Evolutionary conservation across 148 eudicot species (phyloP).

Genomic region (Limonium bicolor): DNA sequence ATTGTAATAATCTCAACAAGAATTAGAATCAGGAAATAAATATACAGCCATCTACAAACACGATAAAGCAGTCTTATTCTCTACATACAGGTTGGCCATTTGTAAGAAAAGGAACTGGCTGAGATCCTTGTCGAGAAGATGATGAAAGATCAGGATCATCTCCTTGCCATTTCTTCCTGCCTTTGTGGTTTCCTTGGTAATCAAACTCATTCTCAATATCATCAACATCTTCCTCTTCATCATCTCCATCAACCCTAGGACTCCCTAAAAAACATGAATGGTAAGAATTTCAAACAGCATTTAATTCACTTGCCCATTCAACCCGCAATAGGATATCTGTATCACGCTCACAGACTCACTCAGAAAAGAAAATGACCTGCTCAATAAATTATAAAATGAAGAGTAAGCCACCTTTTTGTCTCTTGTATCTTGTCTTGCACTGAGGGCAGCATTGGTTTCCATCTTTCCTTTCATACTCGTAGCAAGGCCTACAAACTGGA

Average conservation of each 20-base stretch:
- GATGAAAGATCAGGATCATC: constrained; percentile 68
- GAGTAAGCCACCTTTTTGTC: constrained; percentile 32
- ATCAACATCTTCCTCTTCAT: constrained; percentile 59
- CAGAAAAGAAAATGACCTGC: too few species aligned
- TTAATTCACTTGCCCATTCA: too few species aligned
- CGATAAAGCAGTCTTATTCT: too few species aligned
- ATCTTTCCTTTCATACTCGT: constrained; percentile 68
- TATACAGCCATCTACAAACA: too few species aligned
- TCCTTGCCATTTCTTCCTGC: constrained; percentile 70
- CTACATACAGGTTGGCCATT: constrained; percentile 59
- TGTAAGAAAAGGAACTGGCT: constrained; percentile 83
- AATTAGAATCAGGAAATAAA: too few species aligned
- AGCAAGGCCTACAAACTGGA: constrained; percentile 63
- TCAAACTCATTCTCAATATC: constrained; percentile 52
- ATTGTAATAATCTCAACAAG: too few species aligned
- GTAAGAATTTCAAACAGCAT: too few species aligned
- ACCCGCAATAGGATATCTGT: too few species aligned
- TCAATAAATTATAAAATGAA: background rate
- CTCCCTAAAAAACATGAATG: constrained; percentile 22
- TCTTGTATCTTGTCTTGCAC: constrained; percentile 62
- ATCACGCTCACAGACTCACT: too few species aligned
- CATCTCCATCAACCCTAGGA: constrained; percentile 60
- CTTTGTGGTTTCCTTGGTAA: constrained; percentile 39
- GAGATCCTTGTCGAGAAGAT: constrained; percentile 81
- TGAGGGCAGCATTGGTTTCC: constrained; percentile 67